Conservation (phyloP, 2,329 filamentous ascomycete genomes). For the Xylaria arbuscula region DNA sequence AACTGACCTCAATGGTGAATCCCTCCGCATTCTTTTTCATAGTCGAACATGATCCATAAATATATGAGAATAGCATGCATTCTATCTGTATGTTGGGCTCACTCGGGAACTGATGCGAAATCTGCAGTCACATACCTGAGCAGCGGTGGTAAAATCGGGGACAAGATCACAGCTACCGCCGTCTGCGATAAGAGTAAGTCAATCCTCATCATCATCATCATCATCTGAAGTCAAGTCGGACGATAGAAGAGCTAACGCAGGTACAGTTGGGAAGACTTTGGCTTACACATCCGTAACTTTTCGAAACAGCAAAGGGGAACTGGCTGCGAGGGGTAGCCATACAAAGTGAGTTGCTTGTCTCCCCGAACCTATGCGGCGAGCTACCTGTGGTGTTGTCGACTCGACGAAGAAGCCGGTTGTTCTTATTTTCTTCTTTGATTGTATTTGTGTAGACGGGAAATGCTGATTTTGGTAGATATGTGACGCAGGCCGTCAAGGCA, state of each 20-base stretch:
- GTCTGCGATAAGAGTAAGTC: constrained; percentile 69
- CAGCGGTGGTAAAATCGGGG: constrained; percentile 67
- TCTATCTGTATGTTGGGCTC: too few species aligned
- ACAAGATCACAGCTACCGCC: constrained; percentile 66
- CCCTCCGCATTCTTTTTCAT: background rate
- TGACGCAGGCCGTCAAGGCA: constrained; percentile 49
- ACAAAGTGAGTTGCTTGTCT: constrained; percentile 64
- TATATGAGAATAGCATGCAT: too few species aligned
- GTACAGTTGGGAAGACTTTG: constrained; percentile 69
- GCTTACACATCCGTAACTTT: constrained; percentile 72
- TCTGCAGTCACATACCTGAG: constrained; percentile 70
- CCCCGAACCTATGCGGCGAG: background rate
- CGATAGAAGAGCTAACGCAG: constrained; percentile 7
- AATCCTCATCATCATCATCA: background rate
- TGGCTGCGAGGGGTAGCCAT: constrained; percentile 72
- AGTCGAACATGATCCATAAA: too few species aligned
- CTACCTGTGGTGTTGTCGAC: background rate
- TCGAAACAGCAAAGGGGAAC: constrained; percentile 66
- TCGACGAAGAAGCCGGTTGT: background rate
- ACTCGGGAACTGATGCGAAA: constrained; percentile 24
- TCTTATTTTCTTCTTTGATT: background rate
- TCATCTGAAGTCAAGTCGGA: too few species aligned
- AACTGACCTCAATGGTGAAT: constrained; percentile 70
- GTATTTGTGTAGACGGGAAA: background rate
- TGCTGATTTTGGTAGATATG: constrained; percentile 53